A percentile compares a stretch with the other conserved stretches of the same genome.
phyloP scores from a whole-genome alignment of 2,329 filamentous ascomycete genomes.

The Paraphaeosphaeria minitans region DNA sequence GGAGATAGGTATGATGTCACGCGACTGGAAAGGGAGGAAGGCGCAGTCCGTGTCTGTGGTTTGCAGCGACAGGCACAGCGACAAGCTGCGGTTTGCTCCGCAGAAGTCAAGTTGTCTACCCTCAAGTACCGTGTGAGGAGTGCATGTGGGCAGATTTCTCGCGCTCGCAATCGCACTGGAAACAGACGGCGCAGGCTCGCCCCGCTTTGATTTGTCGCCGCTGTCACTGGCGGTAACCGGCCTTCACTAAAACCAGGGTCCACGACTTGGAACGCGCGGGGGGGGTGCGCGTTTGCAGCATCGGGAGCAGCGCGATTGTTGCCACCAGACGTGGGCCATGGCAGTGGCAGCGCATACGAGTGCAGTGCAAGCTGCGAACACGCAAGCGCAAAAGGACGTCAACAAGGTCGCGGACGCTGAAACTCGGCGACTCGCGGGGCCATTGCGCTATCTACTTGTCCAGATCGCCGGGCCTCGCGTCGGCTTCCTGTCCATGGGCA shows the following conservation, averaged over 20 bases:
- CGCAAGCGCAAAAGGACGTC: neutral
- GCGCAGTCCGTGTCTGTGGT: neutral
- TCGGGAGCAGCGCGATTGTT: too few species aligned
- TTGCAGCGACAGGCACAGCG: neutral
- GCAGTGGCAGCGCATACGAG: neutral
- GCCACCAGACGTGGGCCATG: neutral
- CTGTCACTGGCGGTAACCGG: neutral
- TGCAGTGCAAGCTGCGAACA: neutral
- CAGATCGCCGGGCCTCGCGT: too few species aligned
- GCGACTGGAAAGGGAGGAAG: neutral
- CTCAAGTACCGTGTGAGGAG: neutral
- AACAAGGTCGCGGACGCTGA: too few species aligned
- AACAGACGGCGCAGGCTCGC: neutral
- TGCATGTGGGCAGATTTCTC: constrained; percentile 3
- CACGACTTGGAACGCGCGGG: neutral
- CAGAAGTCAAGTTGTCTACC: too few species aligned
- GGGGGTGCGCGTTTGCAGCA: neutral
- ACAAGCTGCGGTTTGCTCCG: neutral
- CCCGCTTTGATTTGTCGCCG: constrained; percentile 5
- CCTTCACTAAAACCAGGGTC: constrained; percentile 6
- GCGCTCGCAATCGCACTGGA: neutral
- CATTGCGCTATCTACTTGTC: too few species aligned
- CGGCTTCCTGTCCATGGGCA: neutral
- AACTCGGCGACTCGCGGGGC: too few species aligned
- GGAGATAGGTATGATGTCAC: constrained; percentile 13